Base-by-base conservation (phyloP, 1,139 yeast genomes). In the Lodderomyces jiufengensis region DNA sequence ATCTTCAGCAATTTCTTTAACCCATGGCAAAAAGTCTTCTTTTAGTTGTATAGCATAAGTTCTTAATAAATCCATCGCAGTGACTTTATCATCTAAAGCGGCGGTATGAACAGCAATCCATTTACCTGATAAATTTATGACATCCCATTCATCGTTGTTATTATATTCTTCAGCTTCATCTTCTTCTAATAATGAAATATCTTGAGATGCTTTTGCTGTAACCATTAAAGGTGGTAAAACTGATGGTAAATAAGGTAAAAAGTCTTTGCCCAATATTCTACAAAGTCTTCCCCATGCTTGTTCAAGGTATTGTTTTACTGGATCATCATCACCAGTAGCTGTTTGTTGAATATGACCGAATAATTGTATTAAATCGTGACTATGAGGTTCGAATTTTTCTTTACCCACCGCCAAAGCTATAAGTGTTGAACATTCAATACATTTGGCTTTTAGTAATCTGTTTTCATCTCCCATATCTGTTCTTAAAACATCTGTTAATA, bases 221-320 rank as follows among this genome's bases (percentile, higher is more conserved):
- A 73, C 75, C 40, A 92, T 61, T 41, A 92, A 66, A 10, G 96
- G 92, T 14, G 97, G 97, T 57, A 92, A 73, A 26, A 92, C 96
- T n/a, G 79, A 77, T 24, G 88, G 86, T 41, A 92, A 69, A 47
- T 80, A 83, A n/a, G 95, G 96, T 44, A 86, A 62, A 58, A 92
- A 92, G 37, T 87, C 95, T 42, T 73, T 75, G 20, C 96, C 95
- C 39, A 90, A 71, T 33, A 92, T 77, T 50, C 85, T 76, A 55
- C 98, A 92, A 35, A 92, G 73, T 53, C 98, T 78, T 37, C 95
- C 90, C 98, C 98, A 92, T 33, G 95, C 97, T 59, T 87, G 95
- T 49, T 88, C 95, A 48, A 92, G 71, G 52, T 87, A 90, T 37
- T 85, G 76, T 47, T 78, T 84, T 15, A 94, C 84, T 27, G 96